Conservation (phyloP, 306 rosid genomes). For the Cicer bijugum region DNA sequence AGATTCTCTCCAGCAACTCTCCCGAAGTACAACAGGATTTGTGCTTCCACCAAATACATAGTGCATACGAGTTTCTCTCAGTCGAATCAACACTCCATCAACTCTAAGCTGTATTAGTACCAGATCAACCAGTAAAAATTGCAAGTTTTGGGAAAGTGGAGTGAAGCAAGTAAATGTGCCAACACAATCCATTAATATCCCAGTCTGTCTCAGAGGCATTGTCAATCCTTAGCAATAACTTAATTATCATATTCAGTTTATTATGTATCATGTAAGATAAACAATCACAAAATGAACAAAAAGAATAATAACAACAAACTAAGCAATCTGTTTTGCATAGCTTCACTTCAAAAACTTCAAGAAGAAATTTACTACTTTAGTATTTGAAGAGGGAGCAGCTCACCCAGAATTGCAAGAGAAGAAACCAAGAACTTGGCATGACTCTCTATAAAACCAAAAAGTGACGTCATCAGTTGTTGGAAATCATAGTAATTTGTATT, state of each 20-base stretch:
- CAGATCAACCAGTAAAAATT: slow-evolving; percentile 31
- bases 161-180: slow-evolving; percentile 34
- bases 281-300: slow-evolving; percentile 9
- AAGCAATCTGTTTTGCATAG: background rate
- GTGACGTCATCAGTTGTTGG: slow-evolving; percentile 44
- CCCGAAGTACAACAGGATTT: slow-evolving; percentile 74
- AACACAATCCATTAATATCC: slow-evolving; percentile 5
- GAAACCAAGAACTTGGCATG: slow-evolving; percentile 98
- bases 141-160: slow-evolving; percentile 7
- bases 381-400: slow-evolving; percentile 49
- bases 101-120: slow-evolving; percentile 83
- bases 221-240: slow-evolving; percentile 33
- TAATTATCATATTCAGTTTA: slow-evolving; percentile 13
- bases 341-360: slow-evolving; percentile 12
- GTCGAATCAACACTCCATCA: slow-evolving; percentile 92
- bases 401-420: slow-evolving; percentile 94
- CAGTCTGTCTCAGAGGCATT: slow-evolving; percentile 19
- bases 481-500: slow-evolving; percentile 32
- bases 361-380: slow-evolving; percentile 22
- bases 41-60: slow-evolving; percentile 65
- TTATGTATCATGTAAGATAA: background rate
- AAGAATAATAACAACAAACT: slow-evolving; percentile 19
- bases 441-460: slow-evolving; percentile 74
- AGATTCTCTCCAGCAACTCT: slow-evolving; percentile 96
- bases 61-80: slow-evolving; percentile 95